phyloP scores from a whole-genome alignment of 371 early-diverging fungal species.

The Circinella umbellata region DNA sequence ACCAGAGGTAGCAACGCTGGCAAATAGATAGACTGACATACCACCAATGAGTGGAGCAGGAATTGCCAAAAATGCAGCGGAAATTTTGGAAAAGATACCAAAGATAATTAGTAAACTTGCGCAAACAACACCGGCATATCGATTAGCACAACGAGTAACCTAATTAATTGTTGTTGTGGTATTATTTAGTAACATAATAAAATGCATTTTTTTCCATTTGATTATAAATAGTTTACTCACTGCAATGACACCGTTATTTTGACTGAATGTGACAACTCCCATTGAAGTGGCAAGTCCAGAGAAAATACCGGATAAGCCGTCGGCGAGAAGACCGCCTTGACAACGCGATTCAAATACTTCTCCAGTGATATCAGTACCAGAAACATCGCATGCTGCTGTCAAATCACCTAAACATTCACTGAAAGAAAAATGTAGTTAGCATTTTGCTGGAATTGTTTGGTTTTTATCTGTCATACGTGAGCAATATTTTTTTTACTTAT shows the following conservation, averaged over 20 bases:
- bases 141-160: constrained; percentile 59
- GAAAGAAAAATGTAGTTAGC: not conserved
- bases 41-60: constrained; percentile 60
- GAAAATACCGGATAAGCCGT: constrained; percentile 56
- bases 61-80: constrained; percentile 59
- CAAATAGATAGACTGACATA: constrained; percentile 64
- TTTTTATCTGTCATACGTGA: not conserved
- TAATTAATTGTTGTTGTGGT: too few relatives aligned
- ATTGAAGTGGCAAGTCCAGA: constrained; percentile 57
- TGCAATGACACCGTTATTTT: constrained; percentile 68
- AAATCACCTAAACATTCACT: constrained; percentile 61
- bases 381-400: constrained; percentile 67
- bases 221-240: constrained; percentile 16
- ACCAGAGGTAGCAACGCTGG: constrained; percentile 64
- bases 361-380: constrained; percentile 58
- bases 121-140: constrained; percentile 59
- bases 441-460: not conserved
- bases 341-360: constrained; percentile 60
- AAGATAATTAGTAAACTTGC: constrained; percentile 57
- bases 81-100: constrained; percentile 63
- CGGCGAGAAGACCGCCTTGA: constrained; percentile 65
- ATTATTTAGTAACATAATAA: too few relatives aligned
- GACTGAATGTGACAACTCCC: constrained; percentile 64
- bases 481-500: not conserved
- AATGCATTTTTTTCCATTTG: too few relatives aligned